These are phyloP conservation scores for Fusarium sp. DNA, from an alignment of 2,329 filamentous ascomycete species.

Conservation along the genomic window DNA sequence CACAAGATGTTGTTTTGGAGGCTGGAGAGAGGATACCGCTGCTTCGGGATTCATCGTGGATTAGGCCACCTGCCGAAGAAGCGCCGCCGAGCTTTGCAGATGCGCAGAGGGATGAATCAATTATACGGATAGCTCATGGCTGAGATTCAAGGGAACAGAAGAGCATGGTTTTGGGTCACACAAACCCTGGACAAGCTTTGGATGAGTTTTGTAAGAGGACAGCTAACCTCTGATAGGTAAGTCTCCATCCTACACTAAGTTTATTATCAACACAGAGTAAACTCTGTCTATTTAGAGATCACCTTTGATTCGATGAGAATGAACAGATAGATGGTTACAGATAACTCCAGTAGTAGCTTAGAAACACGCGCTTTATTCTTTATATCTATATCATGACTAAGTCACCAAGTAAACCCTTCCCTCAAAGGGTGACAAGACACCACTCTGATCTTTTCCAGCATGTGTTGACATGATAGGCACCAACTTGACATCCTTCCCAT, in stretches of 20 bases:
- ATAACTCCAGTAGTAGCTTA: no score
- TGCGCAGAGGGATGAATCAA: neutral
- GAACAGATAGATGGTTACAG: no score
- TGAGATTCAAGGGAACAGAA: rapidly evolving
- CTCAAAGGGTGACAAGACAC: constrained; percentile 46
- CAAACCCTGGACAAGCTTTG: neutral
- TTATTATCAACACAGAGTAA: no score
- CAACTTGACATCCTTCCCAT: constrained; percentile 24
- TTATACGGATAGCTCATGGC: rapidly evolving
- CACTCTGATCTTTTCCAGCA: constrained; percentile 19
- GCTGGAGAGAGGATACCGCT: rapidly evolving
- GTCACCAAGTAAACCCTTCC: constrained; percentile 47
- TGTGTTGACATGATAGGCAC: constrained; percentile 48
- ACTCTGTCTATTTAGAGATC: no score
- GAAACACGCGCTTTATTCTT: neutral
- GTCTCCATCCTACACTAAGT: no score
- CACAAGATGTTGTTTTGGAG: neutral
- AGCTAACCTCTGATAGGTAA: no score
- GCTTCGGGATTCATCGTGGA: constrained; percentile 8
- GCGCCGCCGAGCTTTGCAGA: constrained; percentile 2
- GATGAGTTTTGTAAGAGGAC: no score
- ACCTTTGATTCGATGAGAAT: no score
- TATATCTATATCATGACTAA: neutral
- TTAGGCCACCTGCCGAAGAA: neutral
- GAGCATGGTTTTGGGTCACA: rapidly evolving